A percentile compares a stretch with the other conserved stretches of the same genome.
These are phyloP conservation scores for Pulveroboletus sp. DNA, from an alignment of 768 basidiomycete genomes.

Conservation along the genomic window DNA sequence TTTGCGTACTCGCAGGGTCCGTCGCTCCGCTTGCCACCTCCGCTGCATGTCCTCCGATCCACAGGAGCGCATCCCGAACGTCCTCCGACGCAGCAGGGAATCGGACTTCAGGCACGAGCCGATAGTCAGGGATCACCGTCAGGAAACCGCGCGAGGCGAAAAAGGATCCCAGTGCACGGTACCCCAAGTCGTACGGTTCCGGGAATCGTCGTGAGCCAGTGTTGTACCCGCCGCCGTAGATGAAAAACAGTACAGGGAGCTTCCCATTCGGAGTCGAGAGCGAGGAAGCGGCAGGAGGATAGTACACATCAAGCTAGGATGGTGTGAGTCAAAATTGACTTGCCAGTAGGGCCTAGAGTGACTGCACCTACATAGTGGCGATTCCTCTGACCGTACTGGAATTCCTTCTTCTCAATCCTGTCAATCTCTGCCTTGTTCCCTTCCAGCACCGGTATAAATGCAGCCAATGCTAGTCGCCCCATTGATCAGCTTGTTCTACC, in stretches of 20 bases:
- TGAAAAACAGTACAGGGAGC: conserved; percentile 56
- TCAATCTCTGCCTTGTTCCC: conserved; percentile 45
- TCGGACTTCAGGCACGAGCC: conserved; percentile 54
- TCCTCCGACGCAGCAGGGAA: conserved; percentile 58
- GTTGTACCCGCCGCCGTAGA: conserved; percentile 67
- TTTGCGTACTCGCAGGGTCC: conserved; percentile 1
- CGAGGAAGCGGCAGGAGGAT: conserved; percentile 38
- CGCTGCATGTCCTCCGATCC: conserved; percentile 41
- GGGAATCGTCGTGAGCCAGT: conserved; percentile 47
- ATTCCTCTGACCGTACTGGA: conserved; percentile 49
- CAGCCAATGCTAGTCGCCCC: conserved; percentile 39
- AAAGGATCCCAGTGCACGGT: conserved; percentile 58
- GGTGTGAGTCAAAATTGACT: background rate
- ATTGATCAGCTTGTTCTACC: conserved; percentile 2
- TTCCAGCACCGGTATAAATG: conserved; percentile 51
- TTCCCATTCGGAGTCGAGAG: conserved; percentile 23
- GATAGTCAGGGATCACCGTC: conserved; percentile 69
- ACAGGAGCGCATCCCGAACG: conserved; percentile 56
- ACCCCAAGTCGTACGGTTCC: conserved; percentile 47
- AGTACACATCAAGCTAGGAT: conserved; percentile 64
- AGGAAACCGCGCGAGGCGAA: conserved; percentile 59
- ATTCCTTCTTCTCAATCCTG: conserved; percentile 48
- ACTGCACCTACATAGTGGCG: conserved; percentile 35
- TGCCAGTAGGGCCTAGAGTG: no score
- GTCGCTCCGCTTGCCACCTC: conserved; percentile 15